Evolutionary conservation across 257 asterid genomes (phyloP).

Genomic region (Agastache rugosa): DNA sequence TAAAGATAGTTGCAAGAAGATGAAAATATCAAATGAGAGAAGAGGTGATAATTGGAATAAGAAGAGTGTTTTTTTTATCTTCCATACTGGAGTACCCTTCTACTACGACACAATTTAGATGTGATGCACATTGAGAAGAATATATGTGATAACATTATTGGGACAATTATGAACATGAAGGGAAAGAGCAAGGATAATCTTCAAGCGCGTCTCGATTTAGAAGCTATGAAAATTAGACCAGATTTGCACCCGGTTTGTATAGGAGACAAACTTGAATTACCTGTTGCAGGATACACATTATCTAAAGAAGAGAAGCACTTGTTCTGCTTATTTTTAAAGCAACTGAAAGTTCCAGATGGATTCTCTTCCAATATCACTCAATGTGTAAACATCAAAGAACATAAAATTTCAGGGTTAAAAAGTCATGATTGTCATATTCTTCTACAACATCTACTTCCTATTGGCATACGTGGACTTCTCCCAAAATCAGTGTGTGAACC

Average conservation of each 20-base stretch:
- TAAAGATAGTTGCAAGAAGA: not conserved
- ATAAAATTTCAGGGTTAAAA: not conserved
- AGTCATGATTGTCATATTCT: conserved; percentile 5
- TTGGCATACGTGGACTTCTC: conserved; percentile 15
- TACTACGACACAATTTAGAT: not conserved
- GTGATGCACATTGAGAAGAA: conserved; percentile 2
- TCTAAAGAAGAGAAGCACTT: not conserved
- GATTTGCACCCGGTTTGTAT: not conserved
- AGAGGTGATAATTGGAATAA: conserved; percentile 25
- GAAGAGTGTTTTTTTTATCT: not conserved
- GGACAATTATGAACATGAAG: conserved; percentile 7
- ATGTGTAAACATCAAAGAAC: conserved; percentile 1
- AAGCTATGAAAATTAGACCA: not conserved
- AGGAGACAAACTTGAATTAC: conserved; percentile 13
- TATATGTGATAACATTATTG: not conserved
- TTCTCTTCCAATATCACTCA: not conserved
- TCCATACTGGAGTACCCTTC: conserved; percentile 12
- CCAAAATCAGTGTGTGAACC: conserved; percentile 11
- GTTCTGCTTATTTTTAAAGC: not conserved
- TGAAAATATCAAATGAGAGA: not conserved
- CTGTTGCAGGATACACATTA: not conserved
- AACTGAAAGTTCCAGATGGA: not conserved
- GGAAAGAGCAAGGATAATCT: not conserved
- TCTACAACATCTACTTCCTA: conserved; percentile 10
- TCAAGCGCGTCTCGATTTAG: conserved; percentile 8